Percentiles rank a stretch among this genome's conserved stretches.
phyloP scores from a whole-genome alignment of 345 rosid species.

The Syzygium grande region DNA sequence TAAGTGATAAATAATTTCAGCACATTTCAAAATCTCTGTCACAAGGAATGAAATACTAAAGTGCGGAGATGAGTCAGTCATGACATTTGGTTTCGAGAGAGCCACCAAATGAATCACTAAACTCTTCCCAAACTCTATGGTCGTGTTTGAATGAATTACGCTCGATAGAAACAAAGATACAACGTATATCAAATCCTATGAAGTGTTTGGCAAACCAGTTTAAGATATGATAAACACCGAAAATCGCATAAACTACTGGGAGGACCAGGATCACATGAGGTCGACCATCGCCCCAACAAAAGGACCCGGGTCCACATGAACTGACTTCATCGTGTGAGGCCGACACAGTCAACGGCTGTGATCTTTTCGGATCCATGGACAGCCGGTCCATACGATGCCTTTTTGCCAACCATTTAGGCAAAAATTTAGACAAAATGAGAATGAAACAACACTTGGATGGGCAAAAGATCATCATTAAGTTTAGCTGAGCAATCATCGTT shows the following conservation, averaged over 20 bases:
- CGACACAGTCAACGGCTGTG: not conserved
- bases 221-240: no score
- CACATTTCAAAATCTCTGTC: not conserved
- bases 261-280: no score
- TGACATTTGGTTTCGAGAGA: not conserved
- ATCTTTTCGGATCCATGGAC: not conserved
- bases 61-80: not conserved
- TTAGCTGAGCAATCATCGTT: no score
- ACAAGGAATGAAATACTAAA: not conserved
- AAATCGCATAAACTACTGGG: no score
- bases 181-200: no score
- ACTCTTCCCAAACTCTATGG: not conserved
- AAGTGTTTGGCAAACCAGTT: no score
- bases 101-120: not conserved
- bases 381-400: not conserved
- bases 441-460: not conserved
- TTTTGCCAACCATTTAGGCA: not conserved
- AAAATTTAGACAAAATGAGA: not conserved
- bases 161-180: no score
- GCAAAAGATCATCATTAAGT: no score
- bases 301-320: not conserved
- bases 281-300: no score
- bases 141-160: not conserved
- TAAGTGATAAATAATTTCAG: no score
- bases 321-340: not conserved